Conservation (phyloP, 2,329 filamentous ascomycete species). For the Exophiala sideris region DNA sequence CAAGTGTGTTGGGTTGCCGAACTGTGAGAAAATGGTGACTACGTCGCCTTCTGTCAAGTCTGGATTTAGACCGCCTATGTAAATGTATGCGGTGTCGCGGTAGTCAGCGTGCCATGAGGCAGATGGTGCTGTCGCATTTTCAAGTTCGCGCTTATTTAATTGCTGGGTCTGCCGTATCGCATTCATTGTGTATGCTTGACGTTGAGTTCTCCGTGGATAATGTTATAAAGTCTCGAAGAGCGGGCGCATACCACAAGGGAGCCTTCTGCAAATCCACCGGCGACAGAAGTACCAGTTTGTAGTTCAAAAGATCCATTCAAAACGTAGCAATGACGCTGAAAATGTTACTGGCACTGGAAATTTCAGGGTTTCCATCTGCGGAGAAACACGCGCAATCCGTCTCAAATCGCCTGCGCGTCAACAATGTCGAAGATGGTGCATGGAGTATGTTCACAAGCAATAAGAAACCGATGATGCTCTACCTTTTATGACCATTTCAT, state of each 20-base stretch:
- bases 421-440: neutral
- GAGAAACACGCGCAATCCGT: constrained; percentile 5
- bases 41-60: constrained; percentile 94
- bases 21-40: constrained; percentile 95
- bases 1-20: constrained; percentile 88
- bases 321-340: neutral
- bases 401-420: neutral
- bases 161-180: constrained; percentile 87
- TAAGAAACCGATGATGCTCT: no score
- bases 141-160: constrained; percentile 91
- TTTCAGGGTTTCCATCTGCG: neutral
- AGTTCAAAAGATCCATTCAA: neutral
- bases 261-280: no score
- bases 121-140: constrained; percentile 79
- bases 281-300: neutral
- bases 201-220: neutral
- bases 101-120: constrained; percentile 98
- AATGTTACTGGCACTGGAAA: neutral
- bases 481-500: no score
- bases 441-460: neutral
- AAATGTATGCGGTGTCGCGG: constrained; percentile 92
- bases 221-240: no score
- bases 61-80: constrained; percentile 90
- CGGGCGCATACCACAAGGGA: no score
- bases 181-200: constrained; percentile 65